Evolutionary conservation across 495 filamentous ascomycete genomes (phyloP).

Genomic region (Filosporella fistucella): DNA sequence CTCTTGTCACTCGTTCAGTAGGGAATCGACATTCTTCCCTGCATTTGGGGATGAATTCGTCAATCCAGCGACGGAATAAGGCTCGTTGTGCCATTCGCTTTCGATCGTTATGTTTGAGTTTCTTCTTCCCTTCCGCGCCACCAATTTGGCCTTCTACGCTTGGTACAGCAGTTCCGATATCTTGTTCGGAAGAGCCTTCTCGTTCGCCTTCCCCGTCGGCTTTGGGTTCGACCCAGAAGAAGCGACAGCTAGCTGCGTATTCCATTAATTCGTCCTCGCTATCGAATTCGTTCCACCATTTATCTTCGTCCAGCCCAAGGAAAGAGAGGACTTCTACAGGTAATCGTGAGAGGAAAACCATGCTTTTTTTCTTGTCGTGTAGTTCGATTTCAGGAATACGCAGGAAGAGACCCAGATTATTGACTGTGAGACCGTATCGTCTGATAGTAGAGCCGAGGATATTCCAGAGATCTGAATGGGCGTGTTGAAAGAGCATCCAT

Average conservation of each 20-base stretch:
- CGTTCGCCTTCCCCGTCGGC: background rate
- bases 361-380: conserved; percentile 45
- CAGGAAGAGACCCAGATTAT: conserved; percentile 52
- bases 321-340: conserved; percentile 51
- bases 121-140: conserved; percentile 25
- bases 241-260: conserved; percentile 44
- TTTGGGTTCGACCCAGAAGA: conserved; percentile 42
- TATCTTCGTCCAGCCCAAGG: conserved; percentile 44
- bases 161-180: conserved; percentile 15
- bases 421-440: conserved; percentile 57
- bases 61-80: conserved; percentile 45
- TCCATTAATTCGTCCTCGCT: conserved; percentile 50
- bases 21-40: conserved; percentile 6
- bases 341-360: conserved; percentile 50
- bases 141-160: conserved; percentile 26
- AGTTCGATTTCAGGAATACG: conserved; percentile 59
- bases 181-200: conserved; percentile 12
- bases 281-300: conserved; percentile 41
- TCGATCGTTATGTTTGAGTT: conserved; percentile 47
- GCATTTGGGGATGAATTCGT: conserved; percentile 44
- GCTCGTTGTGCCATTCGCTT: conserved; percentile 39
- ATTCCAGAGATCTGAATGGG: conserved; percentile 64
- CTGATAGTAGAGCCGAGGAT: conserved; percentile 57
- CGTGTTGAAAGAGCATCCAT: conserved; percentile 58
- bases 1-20: conserved; percentile 7